Conservation (phyloP, 345 rosid genomes). For the Aegle marmelos region DNA sequence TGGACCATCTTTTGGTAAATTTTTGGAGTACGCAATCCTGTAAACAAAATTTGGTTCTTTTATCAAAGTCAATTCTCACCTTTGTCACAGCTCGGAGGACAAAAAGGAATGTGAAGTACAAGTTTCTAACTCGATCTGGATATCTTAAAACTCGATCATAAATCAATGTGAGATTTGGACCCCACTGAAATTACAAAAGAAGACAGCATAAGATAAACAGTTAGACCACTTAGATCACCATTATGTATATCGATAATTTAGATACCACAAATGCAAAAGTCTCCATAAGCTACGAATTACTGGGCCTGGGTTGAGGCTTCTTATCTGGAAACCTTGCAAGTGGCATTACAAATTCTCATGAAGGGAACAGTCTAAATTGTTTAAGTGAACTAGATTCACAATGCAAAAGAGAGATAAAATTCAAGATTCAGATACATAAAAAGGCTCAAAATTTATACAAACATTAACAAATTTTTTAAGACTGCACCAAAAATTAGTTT, state of each 20-base stretch:
- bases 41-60: not conserved
- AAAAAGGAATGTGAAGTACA: constrained; percentile 90
- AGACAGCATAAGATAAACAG: constrained; percentile 2
- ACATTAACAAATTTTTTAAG: not conserved
- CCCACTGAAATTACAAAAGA: constrained; percentile 67
- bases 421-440: not conserved
- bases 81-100: constrained; percentile 89
- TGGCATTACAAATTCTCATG: not conserved
- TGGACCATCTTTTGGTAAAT: not conserved
- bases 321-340: not conserved
- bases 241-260: not conserved
- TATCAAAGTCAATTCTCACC: constrained; percentile 37
- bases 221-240: not conserved
- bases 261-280: not conserved
- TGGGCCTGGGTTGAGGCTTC: not conserved
- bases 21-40: not conserved
- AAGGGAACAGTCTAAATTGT: not conserved
- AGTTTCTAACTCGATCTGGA: constrained; percentile 83
- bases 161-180: constrained; percentile 76
- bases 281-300: not conserved
- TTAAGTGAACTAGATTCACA: not conserved
- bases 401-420: not conserved
- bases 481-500: too few species aligned
- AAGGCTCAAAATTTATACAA: not conserved
- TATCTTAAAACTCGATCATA: constrained; percentile 78